Evolutionary conservation across 768 basidiomycete genomes (phyloP).

Genomic region (Sistotremastrum niveocremeum): DNA sequence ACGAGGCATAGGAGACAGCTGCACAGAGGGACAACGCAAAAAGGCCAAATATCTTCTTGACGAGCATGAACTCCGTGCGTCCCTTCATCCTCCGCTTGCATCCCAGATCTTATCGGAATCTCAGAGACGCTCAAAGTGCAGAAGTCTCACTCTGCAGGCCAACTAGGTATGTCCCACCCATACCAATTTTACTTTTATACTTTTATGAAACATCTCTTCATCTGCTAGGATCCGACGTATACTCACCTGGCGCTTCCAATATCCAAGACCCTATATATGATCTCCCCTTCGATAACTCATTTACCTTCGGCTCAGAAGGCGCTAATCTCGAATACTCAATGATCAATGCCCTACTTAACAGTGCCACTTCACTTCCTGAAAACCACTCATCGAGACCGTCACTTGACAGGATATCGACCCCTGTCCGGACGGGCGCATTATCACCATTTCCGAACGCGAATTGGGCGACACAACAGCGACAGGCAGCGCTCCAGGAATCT

Average conservation of each 20-base stretch:
- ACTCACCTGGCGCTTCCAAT: conserved; percentile 36
- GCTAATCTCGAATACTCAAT: conserved; percentile 94
- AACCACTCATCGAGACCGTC: not conserved
- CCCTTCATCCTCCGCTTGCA: not conserved
- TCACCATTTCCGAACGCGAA: conserved; percentile 3
- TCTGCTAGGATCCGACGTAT: conserved; percentile 6
- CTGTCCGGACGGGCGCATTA: conserved; percentile 1
- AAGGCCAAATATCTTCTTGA: conserved; percentile 96
- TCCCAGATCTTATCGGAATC: conserved; percentile 5
- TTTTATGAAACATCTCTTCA: conserved; percentile 6
- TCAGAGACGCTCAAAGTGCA: conserved; percentile 37
- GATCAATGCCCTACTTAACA: conserved; percentile 80
- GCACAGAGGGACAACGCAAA: conserved; percentile 91
- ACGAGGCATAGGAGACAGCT: conserved; percentile 78
- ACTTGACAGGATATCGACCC: not conserved
- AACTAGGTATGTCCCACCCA: conserved; percentile 18
- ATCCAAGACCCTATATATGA: conserved; percentile 49
- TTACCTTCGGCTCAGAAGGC: conserved; percentile 72
- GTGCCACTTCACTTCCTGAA: conserved; percentile 34
- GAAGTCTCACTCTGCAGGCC: conserved; percentile 23
- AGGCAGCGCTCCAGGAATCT: not conserved
- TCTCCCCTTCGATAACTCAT: conserved; percentile 45
- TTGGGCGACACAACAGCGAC: conserved; percentile 2
- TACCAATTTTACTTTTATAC: not conserved
- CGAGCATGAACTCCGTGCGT: conserved; percentile 79